Conservation (phyloP, 1,139 yeast species). For the Sugiyamaella novakii region DNA sequence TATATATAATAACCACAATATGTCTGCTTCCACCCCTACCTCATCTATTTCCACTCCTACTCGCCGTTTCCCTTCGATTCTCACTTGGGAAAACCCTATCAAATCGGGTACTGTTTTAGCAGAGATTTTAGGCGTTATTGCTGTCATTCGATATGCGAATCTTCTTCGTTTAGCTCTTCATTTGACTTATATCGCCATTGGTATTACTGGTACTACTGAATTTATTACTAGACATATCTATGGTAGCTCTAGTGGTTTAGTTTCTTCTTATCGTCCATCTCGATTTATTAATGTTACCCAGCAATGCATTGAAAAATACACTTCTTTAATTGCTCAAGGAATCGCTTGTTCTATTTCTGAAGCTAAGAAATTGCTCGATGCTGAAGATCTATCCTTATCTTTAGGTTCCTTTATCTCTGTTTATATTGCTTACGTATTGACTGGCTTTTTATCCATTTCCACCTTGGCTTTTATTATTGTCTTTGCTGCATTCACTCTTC, state of each 20-base stretch:
- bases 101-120: constrained; percentile 79
- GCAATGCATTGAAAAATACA: constrained; percentile 38
- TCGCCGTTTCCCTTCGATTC: constrained; percentile 46
- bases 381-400: constrained; percentile 68
- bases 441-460: constrained; percentile 77
- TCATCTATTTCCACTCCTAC: too few species aligned
- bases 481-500: constrained; percentile 69
- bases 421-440: constrained; percentile 68
- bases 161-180: constrained; percentile 69
- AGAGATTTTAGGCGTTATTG: constrained; percentile 57
- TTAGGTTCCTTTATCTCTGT: constrained; percentile 70
- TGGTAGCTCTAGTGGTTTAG: constrained; percentile 40
- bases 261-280: constrained; percentile 42
- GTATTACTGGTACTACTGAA: constrained; percentile 39
- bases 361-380: constrained; percentile 62
- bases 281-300: constrained; percentile 39
- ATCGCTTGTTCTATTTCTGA: constrained; percentile 41
- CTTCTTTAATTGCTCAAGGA: constrained; percentile 37
- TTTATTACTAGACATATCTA: constrained; percentile 39
- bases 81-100: constrained; percentile 84
- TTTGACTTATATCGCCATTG: constrained; percentile 43
- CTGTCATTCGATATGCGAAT: constrained; percentile 70
- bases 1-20: too few species aligned
- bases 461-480: constrained; percentile 60
- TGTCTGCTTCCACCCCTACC: too few species aligned